phyloP scores from a whole-genome alignment of 306 rosid genomes.

The Castanea mollissima region DNA sequence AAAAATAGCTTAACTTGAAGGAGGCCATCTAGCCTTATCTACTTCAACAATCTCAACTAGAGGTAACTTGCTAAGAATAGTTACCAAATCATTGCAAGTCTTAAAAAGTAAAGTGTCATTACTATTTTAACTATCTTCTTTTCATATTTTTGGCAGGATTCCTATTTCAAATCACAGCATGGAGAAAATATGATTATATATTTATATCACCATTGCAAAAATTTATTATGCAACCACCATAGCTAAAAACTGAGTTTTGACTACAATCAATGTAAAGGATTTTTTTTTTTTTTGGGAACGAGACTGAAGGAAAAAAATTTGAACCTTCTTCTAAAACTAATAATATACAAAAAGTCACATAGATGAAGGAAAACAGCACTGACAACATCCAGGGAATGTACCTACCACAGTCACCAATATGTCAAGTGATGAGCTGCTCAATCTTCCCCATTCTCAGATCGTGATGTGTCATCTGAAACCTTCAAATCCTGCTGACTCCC shows the following conservation, averaged over 20 bases:
- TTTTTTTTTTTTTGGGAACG: too few relatives aligned
- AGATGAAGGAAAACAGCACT: background rate
- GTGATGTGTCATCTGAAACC: constrained; percentile 36
- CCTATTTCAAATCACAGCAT: background rate
- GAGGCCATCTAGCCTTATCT: too few relatives aligned
- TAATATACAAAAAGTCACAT: background rate
- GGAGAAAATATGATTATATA: background rate
- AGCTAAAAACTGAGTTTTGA: background rate
- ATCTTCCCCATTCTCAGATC: constrained; percentile 57
- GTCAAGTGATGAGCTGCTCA: constrained; percentile 26
- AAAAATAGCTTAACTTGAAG: too few relatives aligned
- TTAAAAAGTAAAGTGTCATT: background rate
- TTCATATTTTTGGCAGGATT: background rate
- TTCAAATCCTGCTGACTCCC: constrained; percentile 40
- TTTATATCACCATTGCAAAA: background rate
- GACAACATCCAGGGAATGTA: constrained; percentile 13
- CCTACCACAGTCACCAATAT: constrained; percentile 48
- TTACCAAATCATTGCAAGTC: too few relatives aligned
- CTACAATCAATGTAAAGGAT: background rate
- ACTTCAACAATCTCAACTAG: too few relatives aligned
- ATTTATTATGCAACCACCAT: background rate
- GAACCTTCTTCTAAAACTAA: background rate
- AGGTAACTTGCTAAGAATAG: too few relatives aligned
- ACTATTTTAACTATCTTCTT: background rate
- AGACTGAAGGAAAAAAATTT: background rate